Evolutionary conservation across 208 protist genomes (phyloP).

Genomic region (Trypanosoma platydactyli): DNA sequence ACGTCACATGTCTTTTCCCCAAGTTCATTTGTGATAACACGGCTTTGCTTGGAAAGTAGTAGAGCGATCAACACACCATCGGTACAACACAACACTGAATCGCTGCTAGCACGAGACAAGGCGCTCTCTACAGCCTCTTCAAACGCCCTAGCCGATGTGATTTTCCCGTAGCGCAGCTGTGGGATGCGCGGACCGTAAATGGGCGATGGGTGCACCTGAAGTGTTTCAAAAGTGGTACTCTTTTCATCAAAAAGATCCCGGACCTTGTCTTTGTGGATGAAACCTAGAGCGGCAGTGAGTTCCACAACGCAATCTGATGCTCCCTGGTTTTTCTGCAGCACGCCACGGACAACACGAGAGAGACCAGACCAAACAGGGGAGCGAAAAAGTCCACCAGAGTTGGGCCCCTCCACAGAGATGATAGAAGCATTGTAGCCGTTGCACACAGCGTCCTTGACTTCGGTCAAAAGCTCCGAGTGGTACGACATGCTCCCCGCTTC

Average conservation of each 20-base stretch:
- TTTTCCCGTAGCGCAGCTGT: slow-evolving; percentile 52
- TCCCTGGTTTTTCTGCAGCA: slow-evolving; percentile 44
- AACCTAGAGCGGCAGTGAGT: slow-evolving; percentile 63
- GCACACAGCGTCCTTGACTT: slow-evolving; percentile 53
- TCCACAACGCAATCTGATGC: slow-evolving; percentile 39
- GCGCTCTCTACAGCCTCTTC: slow-evolving; percentile 55
- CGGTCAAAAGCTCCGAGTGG: slow-evolving; percentile 55
- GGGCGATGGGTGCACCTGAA: slow-evolving; percentile 67
- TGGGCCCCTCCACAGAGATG: slow-evolving; percentile 61
- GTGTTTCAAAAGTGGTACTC: slow-evolving; percentile 45
- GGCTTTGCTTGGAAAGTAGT: slow-evolving; percentile 56
- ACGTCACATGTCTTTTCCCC: slow-evolving; percentile 55
- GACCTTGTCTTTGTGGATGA: slow-evolving; percentile 67
- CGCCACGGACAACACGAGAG: slow-evolving; percentile 54
- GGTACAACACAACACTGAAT: slow-evolving; percentile 45
- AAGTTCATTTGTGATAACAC: slow-evolving; percentile 33
- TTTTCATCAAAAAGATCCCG: slow-evolving; percentile 53
- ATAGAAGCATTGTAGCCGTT: slow-evolving; percentile 66
- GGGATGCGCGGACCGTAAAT: slow-evolving; percentile 72
- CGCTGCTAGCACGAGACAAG: slow-evolving; percentile 35
- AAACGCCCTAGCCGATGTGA: slow-evolving; percentile 46
- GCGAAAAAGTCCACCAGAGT: slow-evolving; percentile 48
- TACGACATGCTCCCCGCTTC: slow-evolving; percentile 54
- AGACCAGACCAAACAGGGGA: slow-evolving; percentile 74
- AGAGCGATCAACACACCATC: slow-evolving; percentile 56